Evolutionary conservation across 1,139 yeast genomes (phyloP).

Genomic region (Schwanniomyces etchellsii): DNA sequence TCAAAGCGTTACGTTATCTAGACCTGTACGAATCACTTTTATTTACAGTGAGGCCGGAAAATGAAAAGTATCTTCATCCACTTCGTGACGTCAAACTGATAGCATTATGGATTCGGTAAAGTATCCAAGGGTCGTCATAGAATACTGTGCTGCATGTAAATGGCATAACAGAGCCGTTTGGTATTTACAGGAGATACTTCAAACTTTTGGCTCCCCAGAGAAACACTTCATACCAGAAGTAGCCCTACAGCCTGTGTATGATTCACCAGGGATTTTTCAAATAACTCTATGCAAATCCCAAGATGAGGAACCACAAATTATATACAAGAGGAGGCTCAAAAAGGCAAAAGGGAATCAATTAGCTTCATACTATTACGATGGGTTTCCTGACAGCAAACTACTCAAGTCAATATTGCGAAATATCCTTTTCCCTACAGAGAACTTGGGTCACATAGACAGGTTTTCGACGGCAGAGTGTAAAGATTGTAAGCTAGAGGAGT

Average conservation of each 20-base stretch:
- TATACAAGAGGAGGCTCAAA: conserved; percentile 36
- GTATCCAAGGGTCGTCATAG: conserved; percentile 31
- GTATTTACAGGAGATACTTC: conserved; percentile 40
- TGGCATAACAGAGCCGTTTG: conserved; percentile 47
- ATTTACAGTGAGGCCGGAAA: too few species aligned
- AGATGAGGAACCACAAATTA: conserved; percentile 11
- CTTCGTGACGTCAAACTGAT: too few species aligned
- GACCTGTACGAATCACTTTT: too few species aligned
- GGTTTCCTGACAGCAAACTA: conserved; percentile 43
- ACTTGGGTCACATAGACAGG: conserved; percentile 32
- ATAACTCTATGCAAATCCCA: conserved; percentile 14
- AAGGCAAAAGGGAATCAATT: conserved; percentile 20
- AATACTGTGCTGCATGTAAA: conserved; percentile 40
- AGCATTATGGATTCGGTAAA: conserved; percentile 3
- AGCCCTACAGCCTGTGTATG: conserved; percentile 33
- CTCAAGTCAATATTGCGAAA: conserved; percentile 32
- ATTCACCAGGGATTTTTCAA: conserved; percentile 35
- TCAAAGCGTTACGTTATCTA: too few species aligned
- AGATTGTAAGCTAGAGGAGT: conserved; percentile 10
- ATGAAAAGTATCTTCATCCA: too few species aligned
- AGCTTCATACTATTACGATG: conserved; percentile 33
- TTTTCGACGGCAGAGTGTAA: conserved; percentile 9
- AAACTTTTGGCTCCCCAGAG: conserved; percentile 33
- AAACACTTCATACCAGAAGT: conserved; percentile 24
- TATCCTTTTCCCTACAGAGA: conserved; percentile 21